Conservation (phyloP, 768 basidiomycete genomes). For the Serendipita sp. region DNA sequence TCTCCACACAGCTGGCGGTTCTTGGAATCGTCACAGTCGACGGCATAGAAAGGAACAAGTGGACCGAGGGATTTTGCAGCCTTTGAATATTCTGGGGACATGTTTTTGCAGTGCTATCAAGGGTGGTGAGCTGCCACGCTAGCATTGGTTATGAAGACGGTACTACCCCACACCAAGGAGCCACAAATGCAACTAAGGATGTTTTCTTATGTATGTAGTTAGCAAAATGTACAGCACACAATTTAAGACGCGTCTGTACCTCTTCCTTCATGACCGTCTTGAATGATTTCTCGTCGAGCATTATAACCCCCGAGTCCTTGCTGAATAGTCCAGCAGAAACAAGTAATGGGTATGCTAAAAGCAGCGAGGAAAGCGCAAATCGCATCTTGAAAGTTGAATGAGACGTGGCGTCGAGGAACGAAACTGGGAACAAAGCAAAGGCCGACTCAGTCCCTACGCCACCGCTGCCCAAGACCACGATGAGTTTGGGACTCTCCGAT, state of each 20-base stretch:
- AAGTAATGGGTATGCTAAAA: conserved; percentile 19
- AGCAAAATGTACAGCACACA: not conserved
- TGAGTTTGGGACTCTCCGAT: not conserved
- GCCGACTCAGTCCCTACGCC: not conserved
- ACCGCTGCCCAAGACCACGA: not conserved
- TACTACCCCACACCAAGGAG: conserved; percentile 85
- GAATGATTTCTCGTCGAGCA: conserved; percentile 54
- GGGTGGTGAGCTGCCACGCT: conserved; percentile 5
- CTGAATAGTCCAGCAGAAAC: conserved; percentile 38
- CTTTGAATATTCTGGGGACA: conserved; percentile 74
- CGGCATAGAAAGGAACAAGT: conserved; percentile 72
- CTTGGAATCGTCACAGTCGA: conserved; percentile 75
- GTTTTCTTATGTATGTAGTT: conserved; percentile 33
- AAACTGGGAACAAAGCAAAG: not conserved
- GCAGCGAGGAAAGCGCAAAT: not conserved
- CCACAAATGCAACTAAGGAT: conserved; percentile 74
- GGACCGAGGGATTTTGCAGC: conserved; percentile 67
- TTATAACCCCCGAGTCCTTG: conserved; percentile 46
- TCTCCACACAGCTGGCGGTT: conserved; percentile 75
- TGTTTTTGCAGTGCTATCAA: conserved; percentile 59
- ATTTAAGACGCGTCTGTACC: conserved; percentile 28
- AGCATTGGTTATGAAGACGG: not conserved
- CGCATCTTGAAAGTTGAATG: not conserved
- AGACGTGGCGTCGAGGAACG: not conserved
- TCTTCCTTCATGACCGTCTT: conserved; percentile 56